phyloP scores from a whole-genome alignment of 768 basidiomycete species.

The Russula brevipes region DNA sequence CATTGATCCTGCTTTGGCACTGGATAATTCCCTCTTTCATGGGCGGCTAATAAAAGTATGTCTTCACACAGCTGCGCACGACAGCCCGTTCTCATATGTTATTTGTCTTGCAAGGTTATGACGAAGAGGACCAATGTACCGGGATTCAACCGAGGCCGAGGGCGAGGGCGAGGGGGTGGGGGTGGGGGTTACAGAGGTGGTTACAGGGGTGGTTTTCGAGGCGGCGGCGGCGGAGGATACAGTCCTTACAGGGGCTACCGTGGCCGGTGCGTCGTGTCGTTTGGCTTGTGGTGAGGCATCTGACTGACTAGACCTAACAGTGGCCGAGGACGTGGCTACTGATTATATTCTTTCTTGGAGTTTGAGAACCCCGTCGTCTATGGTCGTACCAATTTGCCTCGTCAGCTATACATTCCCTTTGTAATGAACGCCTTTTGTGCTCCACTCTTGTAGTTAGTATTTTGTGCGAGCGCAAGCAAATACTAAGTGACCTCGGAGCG shows the following conservation, averaged over 20 bases:
- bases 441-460: not conserved
- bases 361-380: conserved; percentile 7
- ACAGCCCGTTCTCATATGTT: not conserved
- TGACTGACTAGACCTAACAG: conserved; percentile 33
- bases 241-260: conserved; percentile 60
- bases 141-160: conserved; percentile 80
- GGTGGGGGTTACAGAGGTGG: conserved; percentile 51
- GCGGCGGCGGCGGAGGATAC: conserved; percentile 38
- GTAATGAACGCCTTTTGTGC: conserved; percentile 11
- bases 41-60: conserved; percentile 87
- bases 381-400: not conserved
- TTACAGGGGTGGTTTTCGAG: conserved; percentile 46
- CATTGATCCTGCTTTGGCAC: conserved; percentile 82
- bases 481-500: too few species aligned
- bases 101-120: conserved; percentile 58
- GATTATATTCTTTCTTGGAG: conserved; percentile 19
- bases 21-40: conserved; percentile 95
- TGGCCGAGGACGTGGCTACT: conserved; percentile 75
- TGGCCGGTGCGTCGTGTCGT: conserved; percentile 58
- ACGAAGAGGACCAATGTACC: conserved; percentile 95
- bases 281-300: not conserved
- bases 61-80: not conserved
- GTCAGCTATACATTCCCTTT: conserved; percentile 1
- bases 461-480: not conserved
- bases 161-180: conserved; percentile 50